These are phyloP conservation scores for Russula olivacea DNA, from an alignment of 768 basidiomycete species.

Conservation along the genomic window DNA sequence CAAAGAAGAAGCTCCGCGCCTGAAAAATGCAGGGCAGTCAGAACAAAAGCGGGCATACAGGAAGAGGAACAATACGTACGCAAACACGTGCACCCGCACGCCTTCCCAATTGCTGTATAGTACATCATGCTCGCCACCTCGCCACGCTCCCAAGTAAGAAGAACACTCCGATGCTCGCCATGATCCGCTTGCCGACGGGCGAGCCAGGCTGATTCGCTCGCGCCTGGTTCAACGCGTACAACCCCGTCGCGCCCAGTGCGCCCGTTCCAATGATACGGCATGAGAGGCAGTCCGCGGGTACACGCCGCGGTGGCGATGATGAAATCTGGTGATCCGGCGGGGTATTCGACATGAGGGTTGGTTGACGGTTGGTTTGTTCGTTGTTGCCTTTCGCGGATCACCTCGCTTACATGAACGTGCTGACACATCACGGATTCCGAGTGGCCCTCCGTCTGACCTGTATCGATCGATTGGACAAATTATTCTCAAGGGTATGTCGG, in stretches of 20 bases:
- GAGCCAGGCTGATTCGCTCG: constrained; percentile 59
- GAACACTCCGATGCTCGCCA: constrained; percentile 54
- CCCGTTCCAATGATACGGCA: constrained; percentile 65
- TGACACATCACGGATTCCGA: neutral
- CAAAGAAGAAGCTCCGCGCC: neutral
- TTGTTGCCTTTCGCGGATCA: no score
- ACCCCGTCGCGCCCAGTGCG: constrained; percentile 54
- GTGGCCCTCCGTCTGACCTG: no score
- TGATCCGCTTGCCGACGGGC: constrained; percentile 51
- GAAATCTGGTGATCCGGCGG: neutral
- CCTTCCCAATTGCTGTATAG: neutral
- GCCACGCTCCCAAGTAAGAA: constrained; percentile 22
- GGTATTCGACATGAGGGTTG: neutral
- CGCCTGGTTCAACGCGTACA: constrained; percentile 63
- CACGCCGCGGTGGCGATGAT: neutral
- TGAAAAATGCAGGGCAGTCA: neutral
- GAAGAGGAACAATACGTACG: neutral
- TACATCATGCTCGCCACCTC: constrained; percentile 20
- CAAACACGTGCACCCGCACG: neutral
- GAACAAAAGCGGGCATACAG: neutral
- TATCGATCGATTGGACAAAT: neutral
- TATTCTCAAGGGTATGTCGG: neutral
- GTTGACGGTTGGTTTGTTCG: no score
- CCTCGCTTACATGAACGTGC: neutral
- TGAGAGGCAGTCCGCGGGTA: constrained; percentile 49